Conservation (phyloP, 352 stramenopile species). For the Phytophthora tubulina region DNA sequence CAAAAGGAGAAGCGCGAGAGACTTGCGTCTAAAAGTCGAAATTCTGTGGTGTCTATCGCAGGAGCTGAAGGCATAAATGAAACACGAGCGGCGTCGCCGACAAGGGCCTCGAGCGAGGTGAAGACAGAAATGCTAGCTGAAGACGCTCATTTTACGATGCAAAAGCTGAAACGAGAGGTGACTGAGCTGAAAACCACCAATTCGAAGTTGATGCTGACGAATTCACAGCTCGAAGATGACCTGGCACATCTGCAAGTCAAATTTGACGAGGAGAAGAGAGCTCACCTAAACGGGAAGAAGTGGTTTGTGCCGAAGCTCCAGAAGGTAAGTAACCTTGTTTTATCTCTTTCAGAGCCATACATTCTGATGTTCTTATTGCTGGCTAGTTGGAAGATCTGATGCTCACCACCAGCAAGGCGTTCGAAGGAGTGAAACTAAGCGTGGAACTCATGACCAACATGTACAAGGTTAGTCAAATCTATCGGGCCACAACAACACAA, state of each 20-base stretch:
- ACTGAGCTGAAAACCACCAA: slow-evolving; percentile 67
- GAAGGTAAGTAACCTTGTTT: slow-evolving; percentile 38
- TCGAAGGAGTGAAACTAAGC: slow-evolving; percentile 84
- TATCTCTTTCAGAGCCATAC: not conserved
- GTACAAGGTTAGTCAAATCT: slow-evolving; percentile 73
- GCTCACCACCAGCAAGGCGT: slow-evolving; percentile 61
- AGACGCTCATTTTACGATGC: slow-evolving; percentile 70
- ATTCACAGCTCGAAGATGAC: slow-evolving; percentile 85
- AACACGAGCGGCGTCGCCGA: slow-evolving; percentile 19
- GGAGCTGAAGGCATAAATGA: slow-evolving; percentile 18
- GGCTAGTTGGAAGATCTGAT: slow-evolving; percentile 71
- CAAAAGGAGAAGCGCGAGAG: slow-evolving; percentile 63
- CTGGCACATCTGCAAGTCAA: slow-evolving; percentile 66
- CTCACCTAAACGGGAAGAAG: slow-evolving; percentile 74
- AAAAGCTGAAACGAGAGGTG: slow-evolving; percentile 82
- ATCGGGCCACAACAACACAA: not conserved
- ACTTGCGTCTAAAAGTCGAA: slow-evolving; percentile 40
- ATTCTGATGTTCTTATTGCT: not conserved
- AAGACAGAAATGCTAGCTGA: slow-evolving; percentile 45
- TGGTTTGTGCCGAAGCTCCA: slow-evolving; percentile 77
- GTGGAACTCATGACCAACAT: slow-evolving; percentile 89
- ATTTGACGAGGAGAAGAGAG: slow-evolving; percentile 76
- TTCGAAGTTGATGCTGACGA: slow-evolving; percentile 65
- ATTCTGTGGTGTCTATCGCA: slow-evolving; percentile 24
- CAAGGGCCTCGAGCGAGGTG: not conserved